phyloP scores from a whole-genome alignment of 2,329 filamentous ascomycete species.

The Diplodia corticola region DNA sequence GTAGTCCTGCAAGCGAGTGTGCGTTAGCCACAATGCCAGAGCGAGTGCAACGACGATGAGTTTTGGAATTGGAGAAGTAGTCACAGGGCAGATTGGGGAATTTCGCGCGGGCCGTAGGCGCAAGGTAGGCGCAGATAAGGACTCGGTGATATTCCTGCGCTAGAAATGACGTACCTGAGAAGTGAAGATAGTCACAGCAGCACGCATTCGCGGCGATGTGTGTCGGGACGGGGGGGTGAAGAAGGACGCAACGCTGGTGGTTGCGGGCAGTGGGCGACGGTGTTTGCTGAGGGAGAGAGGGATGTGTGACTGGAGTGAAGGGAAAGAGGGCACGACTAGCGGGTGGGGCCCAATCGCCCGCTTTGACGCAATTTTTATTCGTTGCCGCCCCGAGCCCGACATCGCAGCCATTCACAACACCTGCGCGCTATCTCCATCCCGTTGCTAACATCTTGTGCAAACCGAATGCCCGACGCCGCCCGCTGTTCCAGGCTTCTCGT shows the following conservation, averaged over 20 bases:
- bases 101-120: slow-evolving; percentile 5
- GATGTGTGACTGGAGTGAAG: background rate
- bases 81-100: background rate
- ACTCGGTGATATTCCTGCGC: background rate
- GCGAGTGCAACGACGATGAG: slow-evolving; percentile 15
- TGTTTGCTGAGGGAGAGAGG: slow-evolving; percentile 1
- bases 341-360: slow-evolving; percentile 5
- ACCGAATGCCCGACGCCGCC: background rate
- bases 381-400: background rate
- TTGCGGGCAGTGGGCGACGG: background rate
- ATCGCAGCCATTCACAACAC: slow-evolving; percentile 1
- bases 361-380: background rate
- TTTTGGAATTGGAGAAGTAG: background rate
- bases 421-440: background rate
- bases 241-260: slow-evolving; percentile 12
- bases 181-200: slow-evolving; percentile 53
- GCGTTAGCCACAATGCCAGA: slow-evolving; percentile 37
- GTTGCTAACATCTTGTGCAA: slow-evolving; percentile 16
- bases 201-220: slow-evolving; percentile 43
- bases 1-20: slow-evolving; percentile 54
- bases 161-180: slow-evolving; percentile 50
- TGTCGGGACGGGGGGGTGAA: background rate
- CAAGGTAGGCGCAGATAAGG: slow-evolving; percentile 20
- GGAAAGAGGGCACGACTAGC: background rate
- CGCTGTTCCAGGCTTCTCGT: background rate